Conservation (phyloP, 208 protist genomes). For the Crithidia bombi region DNA sequence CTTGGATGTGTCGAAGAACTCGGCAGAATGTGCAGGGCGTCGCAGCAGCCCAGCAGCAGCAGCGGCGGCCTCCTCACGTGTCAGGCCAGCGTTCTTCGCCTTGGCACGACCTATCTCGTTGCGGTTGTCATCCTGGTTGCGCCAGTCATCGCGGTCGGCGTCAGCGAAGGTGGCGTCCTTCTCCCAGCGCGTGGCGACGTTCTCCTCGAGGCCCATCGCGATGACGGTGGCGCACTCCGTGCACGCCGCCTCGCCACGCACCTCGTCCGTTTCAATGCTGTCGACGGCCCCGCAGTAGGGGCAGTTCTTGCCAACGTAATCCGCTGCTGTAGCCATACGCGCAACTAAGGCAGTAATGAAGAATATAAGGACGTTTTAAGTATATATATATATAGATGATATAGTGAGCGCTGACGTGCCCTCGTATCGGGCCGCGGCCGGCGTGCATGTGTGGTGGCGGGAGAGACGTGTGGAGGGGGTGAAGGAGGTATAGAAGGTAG, state of each 20-base stretch:
- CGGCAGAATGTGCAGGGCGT: neutral
- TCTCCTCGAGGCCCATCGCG: conserved; percentile 84
- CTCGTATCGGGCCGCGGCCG: no score
- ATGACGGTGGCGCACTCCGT: conserved; percentile 76
- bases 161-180: conserved; percentile 76
- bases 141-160: conserved; percentile 50
- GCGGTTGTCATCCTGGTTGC: conserved; percentile 16
- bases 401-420: no score
- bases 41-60: conserved; percentile 39
- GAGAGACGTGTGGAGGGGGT: no score
- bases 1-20: conserved; percentile 23
- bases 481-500: no score
- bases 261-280: conserved; percentile 76
- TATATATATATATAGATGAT: neutral
- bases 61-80: conserved; percentile 41
- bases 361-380: neutral
- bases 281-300: conserved; percentile 78
- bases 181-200: conserved; percentile 61
- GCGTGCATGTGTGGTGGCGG: no score
- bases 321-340: conserved; percentile 65
- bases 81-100: conserved; percentile 23
- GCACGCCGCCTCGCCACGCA: conserved; percentile 79
- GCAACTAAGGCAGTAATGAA: neutral
- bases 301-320: conserved; percentile 78
- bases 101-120: conserved; percentile 18